Conservation (phyloP, 1,284 basidiomycete genomes). For the Ganoderma lingzhi region DNA sequence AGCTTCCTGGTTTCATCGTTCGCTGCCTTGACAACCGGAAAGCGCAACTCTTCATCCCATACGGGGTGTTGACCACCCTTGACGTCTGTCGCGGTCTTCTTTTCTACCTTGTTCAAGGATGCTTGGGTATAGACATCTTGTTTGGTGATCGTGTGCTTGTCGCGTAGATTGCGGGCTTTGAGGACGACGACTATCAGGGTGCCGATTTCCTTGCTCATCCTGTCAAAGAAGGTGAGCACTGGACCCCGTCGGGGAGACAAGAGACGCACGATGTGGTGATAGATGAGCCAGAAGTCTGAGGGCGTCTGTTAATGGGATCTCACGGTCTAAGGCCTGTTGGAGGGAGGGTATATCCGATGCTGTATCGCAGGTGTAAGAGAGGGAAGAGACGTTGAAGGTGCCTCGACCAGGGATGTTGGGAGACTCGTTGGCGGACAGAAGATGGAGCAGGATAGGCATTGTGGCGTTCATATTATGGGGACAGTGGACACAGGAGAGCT, state of each 20-base stretch:
- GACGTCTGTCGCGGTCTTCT: constrained; percentile 66
- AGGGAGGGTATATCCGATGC: not conserved
- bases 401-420: not conserved
- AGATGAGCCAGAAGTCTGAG: not conserved
- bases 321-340: not conserved
- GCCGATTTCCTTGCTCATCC: constrained; percentile 53
- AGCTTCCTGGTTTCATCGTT: constrained; percentile 60
- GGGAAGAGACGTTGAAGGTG: not conserved
- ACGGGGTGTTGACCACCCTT: constrained; percentile 82
- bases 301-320: constrained; percentile 7
- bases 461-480: not conserved
- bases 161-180: constrained; percentile 75
- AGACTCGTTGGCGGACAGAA: not conserved
- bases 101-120: constrained; percentile 51
- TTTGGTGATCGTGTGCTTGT: constrained; percentile 79
- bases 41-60: constrained; percentile 79
- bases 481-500: not conserved
- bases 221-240: not conserved
- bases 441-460: not conserved
- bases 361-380: not conserved
- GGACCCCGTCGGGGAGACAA: not conserved
- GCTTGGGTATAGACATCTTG: constrained; percentile 75
- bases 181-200: constrained; percentile 78
- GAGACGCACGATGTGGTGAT: constrained; percentile 5
- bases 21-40: constrained; percentile 59